Conservation (phyloP, 2,329 filamentous ascomycete genomes). For the Neofusicoccum laricinum region DNA sequence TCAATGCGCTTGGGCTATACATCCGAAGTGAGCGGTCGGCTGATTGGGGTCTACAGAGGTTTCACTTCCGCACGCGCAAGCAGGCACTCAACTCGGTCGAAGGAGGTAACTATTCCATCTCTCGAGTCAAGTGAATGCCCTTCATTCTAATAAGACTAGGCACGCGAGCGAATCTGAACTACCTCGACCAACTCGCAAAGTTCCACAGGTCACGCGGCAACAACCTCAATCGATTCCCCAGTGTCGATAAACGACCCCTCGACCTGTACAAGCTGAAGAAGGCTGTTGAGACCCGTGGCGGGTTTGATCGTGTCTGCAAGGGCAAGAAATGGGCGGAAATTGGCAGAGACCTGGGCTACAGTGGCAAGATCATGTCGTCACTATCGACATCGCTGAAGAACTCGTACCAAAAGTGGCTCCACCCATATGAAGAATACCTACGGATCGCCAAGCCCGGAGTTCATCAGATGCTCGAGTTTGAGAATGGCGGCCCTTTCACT, state of each 20-base stretch:
- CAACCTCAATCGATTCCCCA: constrained; percentile 89
- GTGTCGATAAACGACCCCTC: constrained; percentile 94
- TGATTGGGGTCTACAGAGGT: constrained; percentile 59
- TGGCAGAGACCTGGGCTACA: constrained; percentile 92
- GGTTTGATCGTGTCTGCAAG: constrained; percentile 96
- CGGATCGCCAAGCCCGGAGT: constrained; percentile 88
- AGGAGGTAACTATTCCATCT: constrained; percentile 67
- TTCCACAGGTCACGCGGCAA: constrained; percentile 97
- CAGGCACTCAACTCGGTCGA: constrained; percentile 97
- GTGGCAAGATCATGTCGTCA: constrained; percentile 99
- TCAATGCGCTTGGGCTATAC: not conserved
- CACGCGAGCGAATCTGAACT: constrained; percentile 91
- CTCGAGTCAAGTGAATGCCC: not conserved
- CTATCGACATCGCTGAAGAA: constrained; percentile 97
- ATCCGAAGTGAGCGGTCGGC: not conserved
- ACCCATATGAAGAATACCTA: constrained; percentile 94
- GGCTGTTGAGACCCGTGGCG: constrained; percentile 88
- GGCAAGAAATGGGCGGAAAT: constrained; percentile 99
- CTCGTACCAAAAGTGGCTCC: constrained; percentile 94
- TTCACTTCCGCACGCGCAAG: constrained; percentile 93
- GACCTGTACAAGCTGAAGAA: constrained; percentile 96
- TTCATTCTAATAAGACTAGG: constrained; percentile 49
- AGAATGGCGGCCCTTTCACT: constrained; percentile 89
- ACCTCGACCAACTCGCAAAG: constrained; percentile 90
- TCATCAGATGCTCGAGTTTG: constrained; percentile 90